Percentiles rank a stretch among this genome's conserved stretches.
Conservation (phyloP, 208 protist species). For the Porcisia hertigi region DNA sequence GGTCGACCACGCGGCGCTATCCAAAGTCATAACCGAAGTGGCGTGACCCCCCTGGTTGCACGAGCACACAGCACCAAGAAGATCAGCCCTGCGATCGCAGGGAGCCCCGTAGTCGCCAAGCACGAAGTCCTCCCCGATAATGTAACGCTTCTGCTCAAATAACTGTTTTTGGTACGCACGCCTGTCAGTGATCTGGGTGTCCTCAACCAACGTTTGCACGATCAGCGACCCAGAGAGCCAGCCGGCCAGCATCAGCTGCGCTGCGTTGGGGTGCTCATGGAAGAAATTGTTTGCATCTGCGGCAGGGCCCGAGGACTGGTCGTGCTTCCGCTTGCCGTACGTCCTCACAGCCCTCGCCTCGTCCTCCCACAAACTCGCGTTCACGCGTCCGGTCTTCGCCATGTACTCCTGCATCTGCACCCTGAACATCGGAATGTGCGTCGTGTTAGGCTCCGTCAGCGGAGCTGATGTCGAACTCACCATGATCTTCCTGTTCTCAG, state of each 20-base stretch:
- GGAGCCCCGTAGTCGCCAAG: slow-evolving; percentile 61
- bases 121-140: slow-evolving; percentile 52
- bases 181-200: slow-evolving; percentile 10
- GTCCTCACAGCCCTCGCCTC: neutral
- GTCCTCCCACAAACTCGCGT: neutral
- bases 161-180: slow-evolving; percentile 16
- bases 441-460: slow-evolving; percentile 23
- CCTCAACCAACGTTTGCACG: slow-evolving; percentile 14
- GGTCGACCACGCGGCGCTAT: neutral
- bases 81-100: slow-evolving; percentile 5
- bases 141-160: slow-evolving; percentile 54
- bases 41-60: slow-evolving; percentile 41
- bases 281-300: slow-evolving; percentile 16
- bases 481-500: slow-evolving; percentile 36
- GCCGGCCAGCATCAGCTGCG: slow-evolving; percentile 42
- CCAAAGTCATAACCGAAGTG: neutral
- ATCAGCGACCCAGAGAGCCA: slow-evolving; percentile 45
- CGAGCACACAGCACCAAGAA: slow-evolving; percentile 34
- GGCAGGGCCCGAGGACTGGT: neutral
- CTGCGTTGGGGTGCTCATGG: slow-evolving; percentile 2
- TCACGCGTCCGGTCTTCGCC: neutral
- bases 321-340: neutral
- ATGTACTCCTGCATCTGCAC: slow-evolving; percentile 45
- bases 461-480: slow-evolving; percentile 39
- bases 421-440: slow-evolving; percentile 39